Evolutionary conservation across 1,284 basidiomycete species (phyloP).

Genomic region (Marasmius fiardii): DNA sequence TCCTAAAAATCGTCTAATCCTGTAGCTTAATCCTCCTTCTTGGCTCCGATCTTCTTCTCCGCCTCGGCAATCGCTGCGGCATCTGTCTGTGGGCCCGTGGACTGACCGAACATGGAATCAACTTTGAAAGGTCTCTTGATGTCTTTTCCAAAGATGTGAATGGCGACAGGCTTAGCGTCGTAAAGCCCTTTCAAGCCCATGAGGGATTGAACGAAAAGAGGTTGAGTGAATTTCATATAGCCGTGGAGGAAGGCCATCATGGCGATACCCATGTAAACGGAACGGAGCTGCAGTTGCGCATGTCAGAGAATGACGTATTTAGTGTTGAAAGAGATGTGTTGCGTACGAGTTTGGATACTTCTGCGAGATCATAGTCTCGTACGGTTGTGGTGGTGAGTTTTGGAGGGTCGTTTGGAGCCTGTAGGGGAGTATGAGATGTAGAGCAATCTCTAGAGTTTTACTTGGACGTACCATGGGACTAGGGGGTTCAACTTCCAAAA

Average conservation of each 20-base stretch:
- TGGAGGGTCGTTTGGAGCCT: conserved; percentile 67
- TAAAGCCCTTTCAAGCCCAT: conserved; percentile 88
- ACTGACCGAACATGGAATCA: conserved; percentile 66
- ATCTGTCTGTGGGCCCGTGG: conserved; percentile 73
- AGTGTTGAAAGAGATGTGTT: not conserved
- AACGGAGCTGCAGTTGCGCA: conserved; percentile 50
- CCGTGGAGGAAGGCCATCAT: conserved; percentile 91
- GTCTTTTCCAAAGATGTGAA: conserved; percentile 80
- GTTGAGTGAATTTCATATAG: conserved; percentile 89
- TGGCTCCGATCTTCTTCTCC: conserved; percentile 74
- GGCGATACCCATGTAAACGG: conserved; percentile 75
- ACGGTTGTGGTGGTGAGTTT: conserved; percentile 91
- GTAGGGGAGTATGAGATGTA: not conserved
- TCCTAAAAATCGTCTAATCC: too few species aligned
- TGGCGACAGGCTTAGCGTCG: conserved; percentile 79
- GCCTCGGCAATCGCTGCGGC: conserved; percentile 84
- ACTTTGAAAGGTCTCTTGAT: conserved; percentile 90
- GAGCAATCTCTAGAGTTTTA: conserved; percentile 10
- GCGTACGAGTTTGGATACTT: conserved; percentile 83
- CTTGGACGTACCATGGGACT: conserved; percentile 52
- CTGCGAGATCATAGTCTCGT: conserved; percentile 88
- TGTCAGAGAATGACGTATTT: not conserved
- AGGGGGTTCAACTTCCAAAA: conserved; percentile 51
- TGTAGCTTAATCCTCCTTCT: conserved; percentile 69
- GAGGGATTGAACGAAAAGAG: conserved; percentile 86